Evolutionary conservation across 805 yeast species (phyloP), one percentile per base, ranked within the genome.

Genomic region (Lipomyces anomalus): DNA sequence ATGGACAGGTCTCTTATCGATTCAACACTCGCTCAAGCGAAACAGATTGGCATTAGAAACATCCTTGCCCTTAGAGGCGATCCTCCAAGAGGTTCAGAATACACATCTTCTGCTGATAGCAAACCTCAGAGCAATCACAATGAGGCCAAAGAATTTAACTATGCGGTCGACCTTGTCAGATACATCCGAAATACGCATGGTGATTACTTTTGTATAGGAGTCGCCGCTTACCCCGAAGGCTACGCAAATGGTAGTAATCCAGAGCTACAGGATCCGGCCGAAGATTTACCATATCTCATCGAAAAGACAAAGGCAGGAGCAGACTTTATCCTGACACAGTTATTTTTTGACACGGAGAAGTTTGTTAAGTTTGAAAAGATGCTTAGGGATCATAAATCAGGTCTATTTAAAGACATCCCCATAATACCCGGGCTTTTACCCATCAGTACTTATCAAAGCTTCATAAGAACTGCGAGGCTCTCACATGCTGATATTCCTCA

Each of bases 171-270:
- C 62, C 74, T 92, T 49, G 95, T 92, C 7, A 74, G 68, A 54
- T 89, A 90, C 62, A 89, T 92, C 55, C 78, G 76, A 55, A 54
- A 71, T 43, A 63, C 77, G 39, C 72, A 89, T 61, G 92, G 86
- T 2, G 84, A 84, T 60, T 82, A 80, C 57, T 90, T 90, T 67
- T 84, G 95, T 61, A 72, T 90, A 44, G 98, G 98, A 49, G 98
- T 90, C 13, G 98, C 98, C 1, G 97, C 94, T 1, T 90, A 90
- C 64, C 96, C 98, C 6, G 98, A 90, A 62, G 98, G 98, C 17
- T 97, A 90, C 66, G 88, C 86, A 29, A 95, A 89, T 56, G 90
- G 94, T 11, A 65, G 77, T 6, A 72, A 71, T 29, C 57, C 60
- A 4, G 57, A 50, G 28, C 42, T 18, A 16, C 95, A 88, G 62